Base-by-base conservation (phyloP, 805 yeast species). In the Kregervanrija fluxuum region DNA sequence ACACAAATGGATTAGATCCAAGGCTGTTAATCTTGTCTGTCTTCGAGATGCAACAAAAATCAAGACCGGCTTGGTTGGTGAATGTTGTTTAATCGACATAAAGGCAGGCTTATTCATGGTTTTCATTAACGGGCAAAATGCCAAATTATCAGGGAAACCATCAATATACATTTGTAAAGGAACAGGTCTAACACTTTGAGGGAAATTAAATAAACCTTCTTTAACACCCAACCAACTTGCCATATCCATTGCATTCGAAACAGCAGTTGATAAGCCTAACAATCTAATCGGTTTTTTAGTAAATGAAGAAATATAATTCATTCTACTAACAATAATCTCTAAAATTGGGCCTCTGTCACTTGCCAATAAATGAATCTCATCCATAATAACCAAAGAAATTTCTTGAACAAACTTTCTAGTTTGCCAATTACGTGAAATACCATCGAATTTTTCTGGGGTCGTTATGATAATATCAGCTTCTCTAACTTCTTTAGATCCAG, bases 81-180 rank as follows among this genome's bases (percentile, higher is more conserved):
- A 85, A 60, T 90, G 96, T 50, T 86, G 88, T 57, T 88, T 86
- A 50, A 89, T 89, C 0, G 96, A 95, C 82, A 83, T 77, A 56
- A 85, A 89, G 0, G 95, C 91, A 1, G 97, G 96, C 55, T 74
- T 88, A 70, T 81, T 88, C 93, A 78, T 86, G 16, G 80, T 85
- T 68, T 80, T 86, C 96, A 85, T 85, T 56, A 86, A 68, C 1
- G 91, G 88, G 54, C 89, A 80, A 57, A 85, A 85, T 1, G 88
- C 89, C 48, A 82, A 70, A 50, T 83, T 82, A 51, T 85, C 93
- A 1, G 89, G 90, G 54, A 82, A 85, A 0, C 95, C 95, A 57
- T 85, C 95, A 50, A 85, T 85, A 54, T 82, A 85, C 91, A 85
- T 85, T 54, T 85, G 84, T 46, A 85, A 67, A 2, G 95, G 95